Conservation (phyloP, 805 yeast genomes). For the Zygoascus tannicola region DNA sequence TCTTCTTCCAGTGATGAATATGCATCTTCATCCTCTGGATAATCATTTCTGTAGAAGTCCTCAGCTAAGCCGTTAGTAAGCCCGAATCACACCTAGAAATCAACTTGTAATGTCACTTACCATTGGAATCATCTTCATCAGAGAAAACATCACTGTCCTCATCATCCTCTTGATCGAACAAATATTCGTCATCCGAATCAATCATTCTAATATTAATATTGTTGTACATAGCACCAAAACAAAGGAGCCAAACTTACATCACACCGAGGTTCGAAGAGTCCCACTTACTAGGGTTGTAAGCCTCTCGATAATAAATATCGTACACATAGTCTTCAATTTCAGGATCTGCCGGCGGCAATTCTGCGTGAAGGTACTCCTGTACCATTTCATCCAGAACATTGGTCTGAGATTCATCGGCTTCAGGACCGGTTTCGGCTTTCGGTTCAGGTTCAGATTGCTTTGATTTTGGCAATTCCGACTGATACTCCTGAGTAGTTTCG, state of each 20-base stretch:
- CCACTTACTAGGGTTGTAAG: conserved; percentile 37
- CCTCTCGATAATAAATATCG: conserved; percentile 72
- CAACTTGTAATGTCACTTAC: conserved; percentile 7
- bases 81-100: not conserved
- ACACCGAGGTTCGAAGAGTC: conserved; percentile 24
- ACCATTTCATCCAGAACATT: conserved; percentile 15
- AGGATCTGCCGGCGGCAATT: conserved; percentile 11
- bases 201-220: conserved; percentile 10
- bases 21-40: conserved; percentile 73
- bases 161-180: conserved; percentile 32
- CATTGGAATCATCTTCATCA: conserved; percentile 34
- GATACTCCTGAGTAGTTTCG: not conserved
- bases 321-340: conserved; percentile 70
- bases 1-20: conserved; percentile 32
- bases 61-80: conserved; percentile 43
- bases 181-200: conserved; percentile 22
- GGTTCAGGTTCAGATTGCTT: conserved; percentile 6
- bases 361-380: not conserved
- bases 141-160: conserved; percentile 24
- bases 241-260: conserved; percentile 23
- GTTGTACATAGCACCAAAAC: not conserved
- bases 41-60: conserved; percentile 83
- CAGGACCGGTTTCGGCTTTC: conserved; percentile 50
- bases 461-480: not conserved
- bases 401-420: conserved; percentile 61